Conservation (phyloP, 1,284 basidiomycete species). For the Cystobasidium sp. region DNA sequence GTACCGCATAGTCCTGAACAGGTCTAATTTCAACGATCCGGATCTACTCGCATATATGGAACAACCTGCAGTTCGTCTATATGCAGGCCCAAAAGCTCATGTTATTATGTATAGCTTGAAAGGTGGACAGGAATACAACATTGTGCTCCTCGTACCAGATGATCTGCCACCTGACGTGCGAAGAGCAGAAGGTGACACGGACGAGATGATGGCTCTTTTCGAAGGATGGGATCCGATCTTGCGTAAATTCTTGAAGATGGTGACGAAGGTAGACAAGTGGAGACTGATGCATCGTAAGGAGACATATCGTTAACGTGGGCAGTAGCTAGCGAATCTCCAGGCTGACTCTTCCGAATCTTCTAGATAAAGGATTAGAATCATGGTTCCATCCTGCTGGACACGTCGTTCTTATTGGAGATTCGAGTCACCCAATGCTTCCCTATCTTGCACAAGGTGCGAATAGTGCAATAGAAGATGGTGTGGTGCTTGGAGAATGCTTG, state of each 20-base stretch:
- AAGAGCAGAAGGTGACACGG: constrained; percentile 18
- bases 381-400: constrained; percentile 27
- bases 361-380: constrained; percentile 32
- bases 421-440: constrained; percentile 39
- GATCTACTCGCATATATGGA: constrained; percentile 31
- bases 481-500: constrained; percentile 38
- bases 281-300: constrained; percentile 42
- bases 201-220: constrained; percentile 42
- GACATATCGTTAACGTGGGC: background rate
- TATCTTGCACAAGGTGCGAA: constrained; percentile 43
- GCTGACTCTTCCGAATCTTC: background rate
- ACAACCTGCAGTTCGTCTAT: constrained; percentile 30
- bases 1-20: constrained; percentile 39
- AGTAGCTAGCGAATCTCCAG: background rate
- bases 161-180: constrained; percentile 28
- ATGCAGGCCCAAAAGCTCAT: constrained; percentile 36
- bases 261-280: constrained; percentile 44
- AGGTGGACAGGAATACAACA: constrained; percentile 25
- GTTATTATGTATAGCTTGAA: constrained; percentile 36
- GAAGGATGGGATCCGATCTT: constrained; percentile 39
- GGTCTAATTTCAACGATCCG: constrained; percentile 30
- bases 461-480: constrained; percentile 42
- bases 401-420: constrained; percentile 40
- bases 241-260: constrained; percentile 29
- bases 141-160: constrained; percentile 38